Conservation (phyloP, 768 basidiomycete species). For the Gelatoporia subvermispora region DNA sequence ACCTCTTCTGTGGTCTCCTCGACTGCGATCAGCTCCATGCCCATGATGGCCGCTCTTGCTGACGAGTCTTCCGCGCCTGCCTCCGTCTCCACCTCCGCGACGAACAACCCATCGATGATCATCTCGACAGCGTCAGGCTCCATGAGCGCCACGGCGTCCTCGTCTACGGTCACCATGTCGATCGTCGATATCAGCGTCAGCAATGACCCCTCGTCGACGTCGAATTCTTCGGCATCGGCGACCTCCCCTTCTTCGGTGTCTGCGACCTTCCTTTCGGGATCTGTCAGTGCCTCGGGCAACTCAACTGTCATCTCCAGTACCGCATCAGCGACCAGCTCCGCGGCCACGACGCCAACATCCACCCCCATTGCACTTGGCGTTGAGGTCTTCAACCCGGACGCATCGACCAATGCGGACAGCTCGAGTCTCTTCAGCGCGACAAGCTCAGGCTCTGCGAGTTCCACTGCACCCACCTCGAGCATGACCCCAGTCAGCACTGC, state of each 20-base stretch:
- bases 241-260: not conserved
- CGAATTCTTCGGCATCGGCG: not conserved
- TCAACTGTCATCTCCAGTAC: conserved; percentile 18
- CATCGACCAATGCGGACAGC: not conserved
- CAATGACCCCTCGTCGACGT: not conserved
- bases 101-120: conserved; percentile 11
- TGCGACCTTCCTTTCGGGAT: conserved; percentile 5
- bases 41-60: not conserved
- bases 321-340: conserved; percentile 9
- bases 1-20: conserved; percentile 5
- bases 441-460: conserved; percentile 1
- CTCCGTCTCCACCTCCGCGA: not conserved
- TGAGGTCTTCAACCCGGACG: not conserved
- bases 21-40: not conserved
- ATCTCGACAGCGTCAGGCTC: conserved; percentile 7
- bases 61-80: not conserved
- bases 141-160: not conserved
- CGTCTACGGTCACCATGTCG: not conserved
- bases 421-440: conserved; percentile 2
- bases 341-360: conserved; percentile 16
- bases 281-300: conserved; percentile 10
- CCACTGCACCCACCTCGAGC: not conserved
- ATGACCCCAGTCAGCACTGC: conserved; percentile 27
- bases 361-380: not conserved
- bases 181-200: not conserved